Base-by-base conservation (phyloP, 2,329 filamentous ascomycete genomes). In the Thermomyces lanuginosus region DNA sequence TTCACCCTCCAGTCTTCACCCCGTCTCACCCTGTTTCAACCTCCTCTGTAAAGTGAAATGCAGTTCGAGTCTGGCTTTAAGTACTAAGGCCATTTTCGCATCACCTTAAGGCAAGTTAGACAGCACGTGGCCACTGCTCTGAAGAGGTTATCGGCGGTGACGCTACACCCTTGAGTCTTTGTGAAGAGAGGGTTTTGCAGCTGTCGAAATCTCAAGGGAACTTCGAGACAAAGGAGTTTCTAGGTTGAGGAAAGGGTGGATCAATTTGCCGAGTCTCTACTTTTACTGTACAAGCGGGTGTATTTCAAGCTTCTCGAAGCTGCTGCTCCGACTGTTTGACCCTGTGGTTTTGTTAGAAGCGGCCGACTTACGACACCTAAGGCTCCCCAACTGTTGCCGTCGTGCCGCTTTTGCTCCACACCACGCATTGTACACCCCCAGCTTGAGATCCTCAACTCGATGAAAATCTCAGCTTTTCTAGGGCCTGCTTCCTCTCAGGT, bases 1-100 rank as follows among this genome's bases (percentile, higher is more conserved):
- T 33, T 31, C 29, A 33, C 36, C 36, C 21, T 31, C 29, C 30
- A 24, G 16, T 18, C 22, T 11, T 14, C 23, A 32, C 29, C 31
- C 27, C 22, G 27, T 18, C 28, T 29, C 27, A 34, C 21, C 30
- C 31, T 26, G 31, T 24, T 36, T 39, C 34, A 28, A 32, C 31
- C 35, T 38, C 43, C 39, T 39, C 41, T 44, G 51, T 55, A 55
- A 55, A 52, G 44, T 45, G 44, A 49, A 37, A 33, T 36, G 40
- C 44, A 43, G 36, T 33, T 18, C 2, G 33, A 39, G 36, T 43
- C 41, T 41, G 48, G 43, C 38, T 48, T 44, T 43, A 46, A 42
- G 46, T 49, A 48, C 49, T 43, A 50, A 42, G 43, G 35, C 40
- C 33, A 28, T 30, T 35, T 42, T 33, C 43, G 40, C 38, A 37